Evolutionary conservation across 768 basidiomycete genomes (phyloP), one percentile per base, ranked within the genome.

Genomic region (Termitomyces sp.): DNA sequence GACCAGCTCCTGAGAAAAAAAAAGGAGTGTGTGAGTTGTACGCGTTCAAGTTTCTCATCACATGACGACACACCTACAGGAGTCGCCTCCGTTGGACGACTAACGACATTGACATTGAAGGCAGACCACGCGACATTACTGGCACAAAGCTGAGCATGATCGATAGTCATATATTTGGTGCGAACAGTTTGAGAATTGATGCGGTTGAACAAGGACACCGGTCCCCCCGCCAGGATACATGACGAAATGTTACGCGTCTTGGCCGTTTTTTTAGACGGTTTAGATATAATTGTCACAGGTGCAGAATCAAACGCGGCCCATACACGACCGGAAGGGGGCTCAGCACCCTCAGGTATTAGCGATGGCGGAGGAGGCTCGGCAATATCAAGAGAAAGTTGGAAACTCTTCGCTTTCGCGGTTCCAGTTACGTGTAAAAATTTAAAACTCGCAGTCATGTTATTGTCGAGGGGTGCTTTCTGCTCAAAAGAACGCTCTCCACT

Each of bases 101-200:
- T 87, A 48, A 94, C 82, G 56, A 96, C 89, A 69, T 92, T 92
- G 67, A 96, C 90, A 67, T 88, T 92, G 77, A 96, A 95, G 36
- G 94, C 93, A 56, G 92, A 92, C 94, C 94, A 96, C 46, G 88
- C 81, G 62, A 90, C 78, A 68, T 93, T 94, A 71, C 89, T 92
- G n/a, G 93, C 91, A 73, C 88, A 89, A 57, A 93, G 75, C 67
- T 87, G 85, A 52, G 82, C 85, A 64, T 86, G 83, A 64, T 95
- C 92, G 69, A 95, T 87, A 55, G 90, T 92, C 91, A 98, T 94
- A 72, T 95, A 98, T 77, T 96, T 96, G 57, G 94, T 97, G 68
- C 94, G 88, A 59, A 96, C 94, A 39, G 94, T 94, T 74, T 98
- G 94, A 14, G 91, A 92, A 73, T 96, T 94, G 80, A 98, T 93